Conservation (phyloP, 768 basidiomycete species). For the Grammothele lineata region DNA sequence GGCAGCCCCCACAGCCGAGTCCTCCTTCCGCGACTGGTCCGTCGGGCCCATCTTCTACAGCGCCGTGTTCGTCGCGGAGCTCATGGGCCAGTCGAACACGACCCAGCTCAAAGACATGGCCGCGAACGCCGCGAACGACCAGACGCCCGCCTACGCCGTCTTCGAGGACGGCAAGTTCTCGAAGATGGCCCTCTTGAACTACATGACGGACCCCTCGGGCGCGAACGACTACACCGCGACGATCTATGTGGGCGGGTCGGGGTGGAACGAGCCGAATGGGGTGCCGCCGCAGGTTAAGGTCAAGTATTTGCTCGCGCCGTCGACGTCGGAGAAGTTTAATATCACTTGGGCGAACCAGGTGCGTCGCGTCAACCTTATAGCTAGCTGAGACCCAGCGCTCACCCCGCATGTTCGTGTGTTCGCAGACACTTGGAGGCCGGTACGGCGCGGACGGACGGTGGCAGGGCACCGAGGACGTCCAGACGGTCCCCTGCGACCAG, state of each 20-base stretch:
- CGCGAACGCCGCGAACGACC: constrained; percentile 28
- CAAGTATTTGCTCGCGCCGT: constrained; percentile 35
- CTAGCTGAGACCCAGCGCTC: neutral
- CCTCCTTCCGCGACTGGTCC: constrained; percentile 36
- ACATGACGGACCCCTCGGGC: constrained; percentile 36
- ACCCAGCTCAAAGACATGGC: constrained; percentile 41
- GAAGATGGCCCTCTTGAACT: constrained; percentile 47
- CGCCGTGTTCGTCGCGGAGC: constrained; percentile 42
- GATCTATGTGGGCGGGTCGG: constrained; percentile 30
- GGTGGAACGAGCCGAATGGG: constrained; percentile 32
- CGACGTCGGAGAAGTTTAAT: constrained; percentile 37
- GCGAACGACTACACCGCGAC: constrained; percentile 35
- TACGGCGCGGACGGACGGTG: constrained; percentile 68
- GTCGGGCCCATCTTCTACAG: constrained; percentile 46
- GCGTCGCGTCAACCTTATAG: neutral
- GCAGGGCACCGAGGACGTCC: constrained; percentile 48
- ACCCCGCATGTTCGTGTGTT: constrained; percentile 23
- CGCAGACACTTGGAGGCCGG: constrained; percentile 53
- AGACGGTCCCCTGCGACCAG: constrained; percentile 57
- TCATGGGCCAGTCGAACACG: constrained; percentile 37
- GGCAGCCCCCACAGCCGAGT: constrained; percentile 41
- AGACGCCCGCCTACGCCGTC: constrained; percentile 43
- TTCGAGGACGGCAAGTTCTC: constrained; percentile 43
- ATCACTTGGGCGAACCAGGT: constrained; percentile 51
- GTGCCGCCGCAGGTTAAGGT: constrained; percentile 28